Percentiles rank a stretch among this genome's conserved stretches.
Evolutionary conservation across 441 rosid species (phyloP).

Genomic region (Sinapis alba): DNA sequence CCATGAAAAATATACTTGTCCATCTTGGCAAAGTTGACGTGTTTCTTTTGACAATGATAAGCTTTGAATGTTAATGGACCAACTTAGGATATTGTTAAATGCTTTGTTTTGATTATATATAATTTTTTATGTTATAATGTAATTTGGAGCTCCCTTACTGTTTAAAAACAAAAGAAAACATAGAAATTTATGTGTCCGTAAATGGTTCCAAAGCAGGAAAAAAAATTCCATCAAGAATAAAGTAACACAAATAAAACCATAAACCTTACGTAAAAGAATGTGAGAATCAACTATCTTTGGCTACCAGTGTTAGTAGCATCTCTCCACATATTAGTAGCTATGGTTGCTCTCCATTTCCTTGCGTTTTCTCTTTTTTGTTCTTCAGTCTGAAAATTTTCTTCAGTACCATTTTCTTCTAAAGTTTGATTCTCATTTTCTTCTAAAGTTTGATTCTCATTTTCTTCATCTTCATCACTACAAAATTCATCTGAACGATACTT

Average conservation of each 20-base stretch:
- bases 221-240: background rate
- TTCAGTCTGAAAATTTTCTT: no score
- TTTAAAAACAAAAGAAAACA: no score
- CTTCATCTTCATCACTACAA: no score
- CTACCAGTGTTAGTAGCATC: no score
- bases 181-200: background rate
- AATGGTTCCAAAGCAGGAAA: background rate
- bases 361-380: no score
- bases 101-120: background rate
- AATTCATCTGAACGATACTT: no score
- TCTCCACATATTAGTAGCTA: no score
- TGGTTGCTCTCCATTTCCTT: no score
- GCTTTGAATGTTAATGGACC: background rate
- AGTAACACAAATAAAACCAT: background rate
- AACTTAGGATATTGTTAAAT: background rate
- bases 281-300: no score
- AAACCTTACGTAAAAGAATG: background rate
- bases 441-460: no score
- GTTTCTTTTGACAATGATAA: background rate
- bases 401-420: no score
- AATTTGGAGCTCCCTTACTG: background rate
- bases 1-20: background rate
- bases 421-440: no score
- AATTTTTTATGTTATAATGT: background rate
- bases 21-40: background rate